Evolutionary conservation across 1,284 basidiomycete species (phyloP), one percentile per base, ranked within the genome.

Genomic region (Phaffia rhodozyma): DNA sequence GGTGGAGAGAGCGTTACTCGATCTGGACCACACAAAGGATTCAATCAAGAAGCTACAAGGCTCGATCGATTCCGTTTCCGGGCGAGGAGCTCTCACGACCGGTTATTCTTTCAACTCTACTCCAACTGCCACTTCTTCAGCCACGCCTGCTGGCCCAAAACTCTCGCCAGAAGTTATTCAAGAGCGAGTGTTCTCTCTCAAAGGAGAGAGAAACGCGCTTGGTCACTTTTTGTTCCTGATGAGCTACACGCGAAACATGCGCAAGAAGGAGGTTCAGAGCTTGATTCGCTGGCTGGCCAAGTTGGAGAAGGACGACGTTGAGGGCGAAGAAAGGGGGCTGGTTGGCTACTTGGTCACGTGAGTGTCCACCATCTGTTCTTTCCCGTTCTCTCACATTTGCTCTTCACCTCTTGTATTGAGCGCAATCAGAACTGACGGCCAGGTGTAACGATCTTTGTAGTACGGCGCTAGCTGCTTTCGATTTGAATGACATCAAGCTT

Each of bases 41-140:
- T 60, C 69, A 32, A 68, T 70, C 48, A 61, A 66, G 34, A 49
- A 67, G 23, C 66, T 71, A 50, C 70, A 69, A 54, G 55, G 53
- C 68, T 75, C 61, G 73, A 74, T 49, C 63, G 70, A 11, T 63
- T 63, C 50, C 66, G 69, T 16, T 11, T 43, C 5, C 16, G 38
- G 38, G 16, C 2, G 38, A 43, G 38, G 50, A 69, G 52, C 52
- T 16, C 18, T 32, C 52, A 53, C 52, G 7, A 27, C 52, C 18
- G 50, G 23, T 52, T 29, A 4, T 7, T 52, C 50, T 23, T 23
- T 52, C 50, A 53, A 53, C 34, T 48, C 63, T 5, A 54, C 58
- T 3, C 54, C 52, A 3, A 23, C 62, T 1, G 21, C 58, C 16
- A 20, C 59, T 0, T 11, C 27, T 18, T 53, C 52, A n/a, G 43